A percentile compares a stretch with the other conserved stretches of the same genome.
These are phyloP conservation scores for Kuraishia borneana DNA, from an alignment of 805 yeast genomes.

Conservation along the genomic window DNA sequence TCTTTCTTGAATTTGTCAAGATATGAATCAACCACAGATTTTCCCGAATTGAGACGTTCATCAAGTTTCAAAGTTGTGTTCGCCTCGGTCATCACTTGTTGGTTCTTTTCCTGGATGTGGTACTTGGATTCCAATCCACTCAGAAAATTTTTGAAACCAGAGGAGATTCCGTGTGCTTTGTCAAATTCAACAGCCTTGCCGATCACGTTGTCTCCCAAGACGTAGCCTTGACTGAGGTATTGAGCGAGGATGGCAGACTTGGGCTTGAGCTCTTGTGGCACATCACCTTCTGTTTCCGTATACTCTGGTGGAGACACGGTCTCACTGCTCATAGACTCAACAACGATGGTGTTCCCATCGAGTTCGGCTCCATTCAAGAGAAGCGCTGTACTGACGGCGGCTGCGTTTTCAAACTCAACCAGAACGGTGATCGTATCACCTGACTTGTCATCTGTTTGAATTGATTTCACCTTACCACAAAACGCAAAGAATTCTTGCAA, in stretches of 20 bases:
- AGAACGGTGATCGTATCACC: constrained; percentile 26
- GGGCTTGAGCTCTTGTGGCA: constrained; percentile 69
- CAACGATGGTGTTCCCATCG: constrained; percentile 43
- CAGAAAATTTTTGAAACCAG: constrained; percentile 46
- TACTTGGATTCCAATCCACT: constrained; percentile 45
- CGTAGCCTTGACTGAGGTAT: constrained; percentile 64
- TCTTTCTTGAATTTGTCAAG: constrained; percentile 32
- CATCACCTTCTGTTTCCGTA: constrained; percentile 26
- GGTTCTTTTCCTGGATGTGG: constrained; percentile 45
- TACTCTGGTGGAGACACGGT: constrained; percentile 4
- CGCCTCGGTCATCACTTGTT: constrained; percentile 14
- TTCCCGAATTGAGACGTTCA: constrained; percentile 24
- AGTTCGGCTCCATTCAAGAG: constrained; percentile 66
- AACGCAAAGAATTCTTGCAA: constrained; percentile 60
- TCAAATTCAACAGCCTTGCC: constrained; percentile 54
- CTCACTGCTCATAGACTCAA: constrained; percentile 13
- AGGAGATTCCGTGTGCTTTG: constrained; percentile 48
- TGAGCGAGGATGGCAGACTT: constrained; percentile 68
- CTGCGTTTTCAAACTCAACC: constrained; percentile 42
- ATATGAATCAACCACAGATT: constrained; percentile 28
- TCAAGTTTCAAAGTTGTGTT: constrained; percentile 30
- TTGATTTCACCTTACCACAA: constrained; percentile 46
- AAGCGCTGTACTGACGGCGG: constrained; percentile 63
- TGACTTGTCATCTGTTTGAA: constrained; percentile 20
- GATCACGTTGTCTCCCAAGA: constrained; percentile 48